Evolutionary conservation across 768 basidiomycete genomes (phyloP).

Genomic region (Xerocomus brunneocitrinus): DNA sequence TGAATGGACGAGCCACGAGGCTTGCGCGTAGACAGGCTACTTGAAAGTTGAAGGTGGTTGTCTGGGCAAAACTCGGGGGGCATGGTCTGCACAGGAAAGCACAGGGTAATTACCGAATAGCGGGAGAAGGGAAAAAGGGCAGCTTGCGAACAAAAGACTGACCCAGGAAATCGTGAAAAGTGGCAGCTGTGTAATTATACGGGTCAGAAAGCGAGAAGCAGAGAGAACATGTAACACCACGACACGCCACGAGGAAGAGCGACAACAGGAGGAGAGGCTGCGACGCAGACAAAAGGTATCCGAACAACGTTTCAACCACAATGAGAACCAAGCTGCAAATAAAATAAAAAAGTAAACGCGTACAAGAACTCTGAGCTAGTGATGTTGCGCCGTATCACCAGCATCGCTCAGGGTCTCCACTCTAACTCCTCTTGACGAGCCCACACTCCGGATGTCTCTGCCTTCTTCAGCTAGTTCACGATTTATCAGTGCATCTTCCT

Average conservation of each 20-base stretch:
- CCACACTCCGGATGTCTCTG: constrained; percentile 80
- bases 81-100: constrained; percentile 21
- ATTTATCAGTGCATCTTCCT: constrained; percentile 44
- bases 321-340: constrained; percentile 33
- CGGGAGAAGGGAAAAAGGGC: constrained; percentile 22
- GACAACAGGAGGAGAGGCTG: constrained; percentile 28
- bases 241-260: constrained; percentile 26
- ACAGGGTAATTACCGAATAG: constrained; percentile 29
- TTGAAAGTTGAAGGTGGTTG: constrained; percentile 16
- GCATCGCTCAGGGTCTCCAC: constrained; percentile 66
- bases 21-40: constrained; percentile 17
- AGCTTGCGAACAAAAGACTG: constrained; percentile 24
- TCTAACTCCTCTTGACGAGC: constrained; percentile 71
- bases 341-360: constrained; percentile 33
- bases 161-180: constrained; percentile 22
- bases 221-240: constrained; percentile 23
- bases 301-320: constrained; percentile 30
- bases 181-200: constrained; percentile 25
- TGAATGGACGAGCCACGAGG: constrained; percentile 21
- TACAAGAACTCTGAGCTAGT: constrained; percentile 36
- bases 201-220: constrained; percentile 32
- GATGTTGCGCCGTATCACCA: constrained; percentile 46
- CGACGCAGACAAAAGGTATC: constrained; percentile 31
- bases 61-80: constrained; percentile 14
- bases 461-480: constrained; percentile 86